Evolutionary conservation across 345 rosid species (phyloP).

Genomic region (Corymbia maculata): DNA sequence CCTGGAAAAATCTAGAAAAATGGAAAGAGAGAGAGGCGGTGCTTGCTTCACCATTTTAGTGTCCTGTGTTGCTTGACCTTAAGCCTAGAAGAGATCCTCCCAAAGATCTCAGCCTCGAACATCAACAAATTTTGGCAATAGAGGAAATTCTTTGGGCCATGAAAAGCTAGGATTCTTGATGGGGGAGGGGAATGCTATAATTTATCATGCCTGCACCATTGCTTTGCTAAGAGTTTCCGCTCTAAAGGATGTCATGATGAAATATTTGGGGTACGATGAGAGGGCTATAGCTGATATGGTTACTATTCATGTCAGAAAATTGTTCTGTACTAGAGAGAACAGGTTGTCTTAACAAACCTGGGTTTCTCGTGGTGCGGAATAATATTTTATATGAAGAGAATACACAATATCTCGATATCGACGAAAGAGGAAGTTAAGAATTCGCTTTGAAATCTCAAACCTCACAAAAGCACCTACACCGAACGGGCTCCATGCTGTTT

Average conservation of each 20-base stretch:
- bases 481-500: background rate
- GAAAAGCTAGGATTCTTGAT: background rate
- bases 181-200: background rate
- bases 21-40: background rate
- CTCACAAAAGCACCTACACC: background rate
- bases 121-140: background rate
- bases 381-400: background rate
- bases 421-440: background rate
- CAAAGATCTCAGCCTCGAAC: background rate
- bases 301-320: background rate
- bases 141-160: background rate
- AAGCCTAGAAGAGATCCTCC: background rate
- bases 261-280: background rate
- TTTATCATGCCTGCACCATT: background rate
- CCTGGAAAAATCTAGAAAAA: background rate
- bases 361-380: background rate
- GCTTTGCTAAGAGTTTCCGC: background rate
- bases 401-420: background rate
- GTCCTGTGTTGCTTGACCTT: background rate
- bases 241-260: background rate
- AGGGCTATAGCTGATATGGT: background rate
- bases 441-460: background rate
- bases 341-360: background rate
- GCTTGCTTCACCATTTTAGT: too few relatives aligned
- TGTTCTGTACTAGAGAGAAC: background rate